Base-by-base conservation (phyloP, 805 yeast species). In the Ogataea siamensis region DNA sequence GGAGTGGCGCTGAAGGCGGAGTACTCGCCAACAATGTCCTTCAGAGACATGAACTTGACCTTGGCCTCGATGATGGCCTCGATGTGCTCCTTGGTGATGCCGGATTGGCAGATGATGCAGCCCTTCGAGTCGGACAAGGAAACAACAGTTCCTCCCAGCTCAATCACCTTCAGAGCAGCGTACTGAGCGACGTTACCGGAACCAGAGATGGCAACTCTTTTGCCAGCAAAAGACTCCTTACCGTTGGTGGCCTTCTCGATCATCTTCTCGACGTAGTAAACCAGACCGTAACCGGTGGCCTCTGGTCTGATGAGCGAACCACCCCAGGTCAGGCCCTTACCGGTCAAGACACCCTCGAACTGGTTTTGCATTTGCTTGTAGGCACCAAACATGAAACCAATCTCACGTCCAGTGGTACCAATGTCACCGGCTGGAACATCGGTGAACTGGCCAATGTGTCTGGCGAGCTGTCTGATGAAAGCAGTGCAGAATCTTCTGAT, bases 351-450 rank as follows among this genome's bases (percentile, higher is more conserved):
- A 77, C 98, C 98, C 67, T 91, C 91, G 83, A 88, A 91, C 62
- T 80, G 74, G 82, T 91, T 91, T 70, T 77, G 83, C 80, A 76
- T 75, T 58, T 76, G 74, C 78, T 88, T 87, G 88, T 86, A 91
- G 54, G 96, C 96, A 71, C 99, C 99, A 57, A 87, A 93, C 64
- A 91, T 72, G 85, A 66, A 91, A 56, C 97, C 96, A 51, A 88
- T 76, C 73, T 87, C 95, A 68, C 94, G 80, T 58, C 96, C 98
- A 73, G 96, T 96, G 50, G 87, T 95, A 76, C 95, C 96, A 66
- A 91, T 91, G 71, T 91, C 99, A 70, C 99, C 99, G 53, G 99
- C 99, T 63, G 99, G 99, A 39, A 93, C 97, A 71, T 91, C 99
- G 45, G 95, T 87, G 69, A 86, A 91, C 63, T 84, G 88, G 48